A percentile compares a stretch with the other conserved stretches of the same genome.
These are phyloP conservation scores for Acacia confusa DNA, from an alignment of 306 rosid species.

Conservation along the genomic window DNA sequence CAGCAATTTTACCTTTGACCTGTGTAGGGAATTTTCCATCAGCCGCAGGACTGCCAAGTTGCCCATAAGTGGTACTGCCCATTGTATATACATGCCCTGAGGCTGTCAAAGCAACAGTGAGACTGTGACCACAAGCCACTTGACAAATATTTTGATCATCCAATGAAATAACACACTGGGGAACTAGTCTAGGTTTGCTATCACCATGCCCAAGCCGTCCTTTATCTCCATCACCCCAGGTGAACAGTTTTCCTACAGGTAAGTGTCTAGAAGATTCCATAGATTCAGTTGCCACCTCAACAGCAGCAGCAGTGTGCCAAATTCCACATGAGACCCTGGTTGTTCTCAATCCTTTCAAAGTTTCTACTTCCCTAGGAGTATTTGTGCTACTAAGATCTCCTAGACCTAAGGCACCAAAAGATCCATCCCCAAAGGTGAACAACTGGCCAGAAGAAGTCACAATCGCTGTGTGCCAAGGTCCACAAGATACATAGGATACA, in stretches of 20 bases:
- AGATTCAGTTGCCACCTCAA: constrained; percentile 55
- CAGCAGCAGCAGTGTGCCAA: constrained; percentile 98
- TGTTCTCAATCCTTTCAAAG: constrained; percentile 71
- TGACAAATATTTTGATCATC: constrained; percentile 62
- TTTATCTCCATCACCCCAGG: constrained; percentile 99
- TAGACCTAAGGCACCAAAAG: constrained; percentile 96
- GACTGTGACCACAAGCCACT: constrained; percentile 85
- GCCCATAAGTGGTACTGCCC: constrained; percentile 87
- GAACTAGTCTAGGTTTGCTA: constrained; percentile 64
- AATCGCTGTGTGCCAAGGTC: constrained; percentile 94
- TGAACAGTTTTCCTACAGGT: constrained; percentile 67
- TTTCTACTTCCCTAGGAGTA: constrained; percentile 81
- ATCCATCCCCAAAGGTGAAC: constrained; percentile 98
- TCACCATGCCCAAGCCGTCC: constrained; percentile 83
- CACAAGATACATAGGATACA: constrained; percentile 81
- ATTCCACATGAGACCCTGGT: constrained; percentile 87
- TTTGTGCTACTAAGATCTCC: constrained; percentile 67
- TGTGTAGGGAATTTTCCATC: constrained; percentile 68
- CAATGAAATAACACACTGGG: constrained; percentile 66
- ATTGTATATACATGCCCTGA: constrained; percentile 81
- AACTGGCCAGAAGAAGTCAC: constrained; percentile 84
- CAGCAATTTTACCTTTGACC: constrained; percentile 65
- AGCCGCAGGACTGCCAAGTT: constrained; percentile 76
- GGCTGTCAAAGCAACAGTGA: constrained; percentile 80
- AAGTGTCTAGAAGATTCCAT: constrained; percentile 50